Base-by-base conservation (phyloP, 1,139 yeast species). In the Lodderomyces orthopsilosis region DNA sequence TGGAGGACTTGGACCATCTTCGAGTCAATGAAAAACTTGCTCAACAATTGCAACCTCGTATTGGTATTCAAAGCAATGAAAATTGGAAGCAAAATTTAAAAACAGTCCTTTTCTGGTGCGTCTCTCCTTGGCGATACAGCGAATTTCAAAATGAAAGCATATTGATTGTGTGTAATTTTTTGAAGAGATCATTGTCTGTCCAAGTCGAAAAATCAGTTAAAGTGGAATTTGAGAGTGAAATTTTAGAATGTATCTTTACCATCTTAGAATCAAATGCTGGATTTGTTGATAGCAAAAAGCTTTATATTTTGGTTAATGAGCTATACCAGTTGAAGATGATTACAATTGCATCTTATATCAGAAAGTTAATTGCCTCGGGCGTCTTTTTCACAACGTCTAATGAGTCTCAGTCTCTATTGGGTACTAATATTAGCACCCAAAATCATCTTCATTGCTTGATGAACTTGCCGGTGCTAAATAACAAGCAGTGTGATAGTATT, bases 351-450 rank as follows among this genome's bases (percentile, higher is more conserved):
- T 76, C 87, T 0, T 90, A 89, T 54, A 68, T 89, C 46, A 68
- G 96, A 54, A 79, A 84, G 50, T 65, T 89, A 30, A 89, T 90
- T 41, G 89, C 96, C 4, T 83, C 94, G 1, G 97, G 96, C 4
- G 70, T 87, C 0, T 76, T 89, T 41, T 88, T 85, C 58, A 58
- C 76, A 6, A 63, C 71, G 4, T 64, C 64, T 1, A 62, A 57
- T 2, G 44, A 51, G 9, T 52, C 47, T 21, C 3, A 17, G 17
- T 37, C n/a, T 23, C 13, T 6, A 15, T 6, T 4, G 21, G 28
- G 13, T 14, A 2, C 48, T 59, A 47, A 49, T 62, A 57, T 2
- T 17, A 33, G 17, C 24, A 34, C 37, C 3, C 26, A 41, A 19
- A 63, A 69, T 14, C 89, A 83, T 54, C 56, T 80, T 27, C 52